Base-by-base conservation (phyloP, 2,329 filamentous ascomycete genomes). In the Pseudocercospora fuligena region DNA sequence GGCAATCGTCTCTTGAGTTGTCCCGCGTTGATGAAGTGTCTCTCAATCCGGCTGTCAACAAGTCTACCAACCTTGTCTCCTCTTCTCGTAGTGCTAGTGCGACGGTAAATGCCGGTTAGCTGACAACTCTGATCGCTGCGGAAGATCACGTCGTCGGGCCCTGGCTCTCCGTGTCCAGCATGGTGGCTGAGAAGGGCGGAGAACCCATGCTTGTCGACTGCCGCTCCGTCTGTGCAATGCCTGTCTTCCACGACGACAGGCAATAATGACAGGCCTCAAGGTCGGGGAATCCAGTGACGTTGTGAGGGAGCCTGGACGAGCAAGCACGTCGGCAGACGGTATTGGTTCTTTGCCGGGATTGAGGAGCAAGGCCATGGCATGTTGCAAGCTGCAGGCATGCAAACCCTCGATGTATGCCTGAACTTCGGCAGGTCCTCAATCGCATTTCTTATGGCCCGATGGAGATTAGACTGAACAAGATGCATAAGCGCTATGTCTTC, bases 171-270 rank as follows among this genome's bases (percentile, higher is more conserved):
- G 56, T 40, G 19, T 58, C 27, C 31, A 58, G 56, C 31, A 43
- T 62, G 60, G 57, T 46, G 61, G 61, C 33, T 19, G 54, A 54
- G 51, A 64, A 25, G 56, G 49, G 66, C 49, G 66, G 69, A 68
- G 66, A 68, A 68, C 49, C 61, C 64, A 51, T 64, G 60, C 56
- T 59, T 57, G 60, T 65, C 60, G 65, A 65, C 43, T 61, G 60
- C 60, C 63, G 60, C 51, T 36, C 47, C 60, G 63, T 63, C 63
- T 66, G 63, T 69, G 62, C 67, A 46, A 65, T 58, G 64, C 51
- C 58, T 54, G 66, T 58, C 27, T 53, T 16, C 57, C 19, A 58
- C 33, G 51, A 56, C 21, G 51, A 31, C 51, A 56, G 51, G 51
- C 51, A n/a, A 56, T 43, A 54, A 25, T 57, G 61, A 61, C 57